Evolutionary conservation across 2,329 filamentous ascomycete genomes (phyloP), one percentile per base, ranked within the genome.

Genomic region (Fusarium ambrosium): DNA sequence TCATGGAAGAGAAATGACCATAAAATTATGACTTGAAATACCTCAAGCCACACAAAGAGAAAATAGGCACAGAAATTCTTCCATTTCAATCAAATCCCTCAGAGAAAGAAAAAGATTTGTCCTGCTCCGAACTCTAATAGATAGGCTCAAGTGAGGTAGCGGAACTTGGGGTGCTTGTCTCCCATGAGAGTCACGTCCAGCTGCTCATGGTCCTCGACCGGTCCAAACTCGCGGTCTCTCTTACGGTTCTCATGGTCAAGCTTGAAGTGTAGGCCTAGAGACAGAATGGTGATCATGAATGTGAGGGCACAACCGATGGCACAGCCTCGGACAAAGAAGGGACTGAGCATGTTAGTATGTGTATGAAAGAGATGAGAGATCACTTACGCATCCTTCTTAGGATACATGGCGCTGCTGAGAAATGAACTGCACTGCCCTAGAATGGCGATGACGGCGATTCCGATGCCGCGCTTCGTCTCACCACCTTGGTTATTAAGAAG

Each of bases 351-450:
- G 22, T 76, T 29, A 76, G 70, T 2, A 20, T 9, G 6, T 4
- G 2, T 0, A 1, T 1, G 4, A 55, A 36, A 4, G 2, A 4
- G 1, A 7, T 0, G 0, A 0, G 16, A 5, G 6, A 27, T 2
- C 2, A 68, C 74, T 58, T 55, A 75, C 74, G 66, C 63, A 3
- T 74, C 74, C 0, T 67, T 51, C 2, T 72, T 73, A 0, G 74
- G 74, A 0, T 72, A 76, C 6, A 76, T 55, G 0, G 63, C 62
- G 1, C 74, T 76, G 22, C 74, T 76, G 1, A 77, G 37, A 2
- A 77, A 59, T 18, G 74, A 77, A 0, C 69, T 71, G 7, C 74
- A 77, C 45, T 77, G 74, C 0, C 74, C 74, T 1, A 77, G 43
- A 0, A 66, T 69, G 0, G 71, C 24, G 0, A 70, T 45, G 1